Evolutionary conservation across 257 asterid species (phyloP).

Genomic region (Striga asiatica): DNA sequence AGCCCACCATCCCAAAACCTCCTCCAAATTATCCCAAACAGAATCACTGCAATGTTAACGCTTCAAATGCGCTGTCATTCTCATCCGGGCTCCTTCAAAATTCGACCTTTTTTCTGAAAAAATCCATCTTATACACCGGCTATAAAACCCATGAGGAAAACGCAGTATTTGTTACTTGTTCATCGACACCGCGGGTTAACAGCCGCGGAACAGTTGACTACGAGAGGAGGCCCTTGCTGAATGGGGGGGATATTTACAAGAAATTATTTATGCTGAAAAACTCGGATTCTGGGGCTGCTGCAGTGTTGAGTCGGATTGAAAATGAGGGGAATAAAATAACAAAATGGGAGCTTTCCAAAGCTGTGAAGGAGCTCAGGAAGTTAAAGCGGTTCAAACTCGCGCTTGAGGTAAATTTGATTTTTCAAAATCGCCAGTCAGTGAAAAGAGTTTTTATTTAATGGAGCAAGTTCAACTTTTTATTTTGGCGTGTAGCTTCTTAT

Average conservation of each 20-base stretch:
- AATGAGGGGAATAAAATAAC: conserved; percentile 49
- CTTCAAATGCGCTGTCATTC: conserved; percentile 32
- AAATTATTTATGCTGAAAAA: conserved; percentile 39
- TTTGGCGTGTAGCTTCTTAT: neutral
- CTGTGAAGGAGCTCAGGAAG: conserved; percentile 80
- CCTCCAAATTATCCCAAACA: conserved; percentile 25
- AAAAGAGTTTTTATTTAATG: neutral
- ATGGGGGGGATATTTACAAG: conserved; percentile 60
- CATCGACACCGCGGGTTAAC: conserved; percentile 44
- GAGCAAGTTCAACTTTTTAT: neutral
- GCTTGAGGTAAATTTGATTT: conserved; percentile 49
- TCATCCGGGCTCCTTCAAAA: conserved; percentile 37
- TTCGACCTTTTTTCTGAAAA: conserved; percentile 23
- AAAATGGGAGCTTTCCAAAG: conserved; percentile 66
- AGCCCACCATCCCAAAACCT: conserved; percentile 31
- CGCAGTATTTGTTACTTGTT: conserved; percentile 28
- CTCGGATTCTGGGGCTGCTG: conserved; percentile 34
- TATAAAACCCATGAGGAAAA: conserved; percentile 21
- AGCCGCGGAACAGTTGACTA: conserved; percentile 52
- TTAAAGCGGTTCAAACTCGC: conserved; percentile 61
- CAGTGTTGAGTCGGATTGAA: conserved; percentile 69
- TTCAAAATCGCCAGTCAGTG: neutral
- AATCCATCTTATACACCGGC: conserved; percentile 19
- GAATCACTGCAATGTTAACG: conserved; percentile 8
- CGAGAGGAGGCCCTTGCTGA: conserved; percentile 46